These are phyloP conservation scores for Cryptococcus sp. DNA, from an alignment of 1,284 basidiomycete species.

Conservation along the genomic window DNA sequence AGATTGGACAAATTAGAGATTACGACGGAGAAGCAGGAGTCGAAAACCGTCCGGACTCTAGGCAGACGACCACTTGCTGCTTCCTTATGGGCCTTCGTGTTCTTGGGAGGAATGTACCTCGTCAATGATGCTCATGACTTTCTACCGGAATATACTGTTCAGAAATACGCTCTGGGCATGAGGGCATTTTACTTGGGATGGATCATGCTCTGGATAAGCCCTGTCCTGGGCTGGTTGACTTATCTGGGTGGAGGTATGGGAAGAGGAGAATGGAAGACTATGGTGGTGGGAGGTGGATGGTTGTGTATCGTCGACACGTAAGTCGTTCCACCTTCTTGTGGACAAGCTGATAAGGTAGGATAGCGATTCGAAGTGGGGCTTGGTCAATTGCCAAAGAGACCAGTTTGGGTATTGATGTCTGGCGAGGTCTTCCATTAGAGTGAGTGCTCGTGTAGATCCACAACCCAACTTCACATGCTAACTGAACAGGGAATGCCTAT, in stretches of 20 bases:
- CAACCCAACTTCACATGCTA: neutral
- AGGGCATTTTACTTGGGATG: conserved; percentile 34
- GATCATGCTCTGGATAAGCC: conserved; percentile 37
- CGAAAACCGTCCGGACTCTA: conserved; percentile 26
- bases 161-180: conserved; percentile 10
- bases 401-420: conserved; percentile 25
- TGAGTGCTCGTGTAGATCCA: conserved; percentile 10
- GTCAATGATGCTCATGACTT: conserved; percentile 20
- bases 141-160: neutral
- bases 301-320: conserved; percentile 37
- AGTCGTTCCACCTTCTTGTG: conserved; percentile 8
- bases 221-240: conserved; percentile 31
- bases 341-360: conserved; percentile 7
- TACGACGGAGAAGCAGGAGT: neutral
- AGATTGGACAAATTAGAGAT: neutral
- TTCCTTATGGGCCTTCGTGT: conserved; percentile 16
- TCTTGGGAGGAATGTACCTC: conserved; percentile 13
- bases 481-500: conserved; percentile 33
- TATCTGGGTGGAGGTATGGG: conserved; percentile 24
- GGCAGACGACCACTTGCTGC: conserved; percentile 18
- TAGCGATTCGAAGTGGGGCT: conserved; percentile 28
- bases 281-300: conserved; percentile 20
- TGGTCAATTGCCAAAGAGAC: conserved; percentile 29
- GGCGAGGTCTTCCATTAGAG: conserved; percentile 37
- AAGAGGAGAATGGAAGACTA: conserved; percentile 9